These are phyloP conservation scores for Gremmenia infestans DNA, from an alignment of 2,329 filamentous ascomycete species.

Conservation along the genomic window DNA sequence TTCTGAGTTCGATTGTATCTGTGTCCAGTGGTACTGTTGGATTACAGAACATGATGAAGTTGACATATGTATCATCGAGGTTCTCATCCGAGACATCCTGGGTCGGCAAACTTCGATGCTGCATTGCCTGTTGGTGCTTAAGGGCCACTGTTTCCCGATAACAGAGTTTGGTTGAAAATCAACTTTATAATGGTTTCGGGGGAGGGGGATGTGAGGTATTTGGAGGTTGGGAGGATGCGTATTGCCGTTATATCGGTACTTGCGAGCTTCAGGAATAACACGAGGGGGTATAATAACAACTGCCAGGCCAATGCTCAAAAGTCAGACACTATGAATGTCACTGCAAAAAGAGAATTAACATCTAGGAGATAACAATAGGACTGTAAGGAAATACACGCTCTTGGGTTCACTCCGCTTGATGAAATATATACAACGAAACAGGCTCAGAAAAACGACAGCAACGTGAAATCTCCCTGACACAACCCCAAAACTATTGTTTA, in stretches of 20 bases:
- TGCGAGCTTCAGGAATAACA: conserved; percentile 15
- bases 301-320: background rate
- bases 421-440: background rate
- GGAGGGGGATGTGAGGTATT: conserved; percentile 6
- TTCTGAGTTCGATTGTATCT: conserved; percentile 66
- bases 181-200: conserved; percentile 4
- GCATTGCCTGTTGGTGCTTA: conserved; percentile 1
- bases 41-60: conserved; percentile 88
- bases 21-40: conserved; percentile 67
- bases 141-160: conserved; percentile 7
- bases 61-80: conserved; percentile 77
- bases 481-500: background rate
- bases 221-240: conserved; percentile 13
- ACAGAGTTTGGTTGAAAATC: conserved; percentile 6
- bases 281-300: background rate
- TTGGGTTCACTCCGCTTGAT: background rate
- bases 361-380: background rate
- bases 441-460: background rate
- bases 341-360: background rate
- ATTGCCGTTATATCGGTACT: conserved; percentile 19
- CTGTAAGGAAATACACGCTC: background rate
- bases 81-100: conserved; percentile 62
- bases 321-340: background rate
- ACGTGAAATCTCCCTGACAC: background rate
- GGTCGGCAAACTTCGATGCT: conserved; percentile 49